Evolutionary conservation across 2,329 filamentous ascomycete species (phyloP).

Genomic region (Fusarium verticillioides): DNA sequence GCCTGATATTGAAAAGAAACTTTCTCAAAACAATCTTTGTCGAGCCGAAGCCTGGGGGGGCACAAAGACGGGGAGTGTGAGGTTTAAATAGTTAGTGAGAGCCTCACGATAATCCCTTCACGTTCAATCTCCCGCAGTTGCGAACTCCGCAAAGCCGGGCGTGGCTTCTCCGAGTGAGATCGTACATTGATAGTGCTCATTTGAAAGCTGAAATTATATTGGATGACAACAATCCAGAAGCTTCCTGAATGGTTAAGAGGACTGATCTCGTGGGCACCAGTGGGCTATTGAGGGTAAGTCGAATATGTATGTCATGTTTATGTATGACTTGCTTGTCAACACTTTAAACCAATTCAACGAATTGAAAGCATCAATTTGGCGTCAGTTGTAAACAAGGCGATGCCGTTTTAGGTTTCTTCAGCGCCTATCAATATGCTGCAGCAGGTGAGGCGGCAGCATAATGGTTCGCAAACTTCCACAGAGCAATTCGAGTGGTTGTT

Average conservation of each 20-base stretch:
- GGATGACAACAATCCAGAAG: not conserved
- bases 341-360: constrained; percentile 3
- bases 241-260: constrained; percentile 12
- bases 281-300: not conserved
- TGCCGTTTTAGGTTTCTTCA: constrained; percentile 13
- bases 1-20: not conserved
- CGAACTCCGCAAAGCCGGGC: constrained; percentile 29
- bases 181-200: not conserved
- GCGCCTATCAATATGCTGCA: constrained; percentile 22
- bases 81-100: constrained; percentile 26
- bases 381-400: constrained; percentile 27
- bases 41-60: no score
- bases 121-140: constrained; percentile 23
- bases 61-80: not conserved
- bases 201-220: no score
- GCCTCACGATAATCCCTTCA: not conserved
- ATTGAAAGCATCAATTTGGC: constrained; percentile 16
- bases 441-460: constrained; percentile 25
- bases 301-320: constrained; percentile 29
- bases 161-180: constrained; percentile 9
- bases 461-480: constrained; percentile 31
- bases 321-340: constrained; percentile 33
- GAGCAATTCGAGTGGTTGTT: constrained; percentile 24
- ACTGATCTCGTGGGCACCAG: not conserved
- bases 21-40: not conserved